Evolutionary conservation across 208 protist species (phyloP), one percentile per base, ranked within the genome.

Genomic region (Leishmania tarentolae): DNA sequence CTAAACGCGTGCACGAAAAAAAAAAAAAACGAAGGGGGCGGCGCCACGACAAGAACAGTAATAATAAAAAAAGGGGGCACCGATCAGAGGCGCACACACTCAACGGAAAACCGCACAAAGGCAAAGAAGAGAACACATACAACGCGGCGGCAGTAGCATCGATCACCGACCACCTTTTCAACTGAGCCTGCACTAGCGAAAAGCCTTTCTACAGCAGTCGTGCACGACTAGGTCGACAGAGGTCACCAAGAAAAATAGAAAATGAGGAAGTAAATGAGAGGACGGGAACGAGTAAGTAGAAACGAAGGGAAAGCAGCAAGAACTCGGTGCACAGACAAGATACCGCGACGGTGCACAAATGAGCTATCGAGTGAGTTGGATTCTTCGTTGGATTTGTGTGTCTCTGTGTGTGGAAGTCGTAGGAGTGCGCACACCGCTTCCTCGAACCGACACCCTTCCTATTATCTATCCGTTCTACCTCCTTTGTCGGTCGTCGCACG

Each of bases 261-360:
- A 66, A 78, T 68, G 50, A n/a, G 57, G 57, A 65, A 66, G 76
- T 31, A 74, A 79, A 75, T 44, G 44, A 65, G 40, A 31, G 44
- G n/a, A 57, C 15, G 53, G 31, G 66, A 76, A 52, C 42, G 37
- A 70, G 47, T 76, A 15, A 35, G 35, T 7, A 63, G 21, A 63
- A 42, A 31, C 2, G 21, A 77, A 37, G 28, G 66, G 50, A 61
- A 37, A 56, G 71, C 71, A 75, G 31, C n/a, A 9, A 42, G 3
- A 24, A 19, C 57, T n/a, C 1, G 17, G 44, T 72, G 42, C 7
- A n/a, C 47, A 24, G 42, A 72, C 21, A n/a, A 72, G 19, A 37
- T 35, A 31, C 42, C 19, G 52, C 68, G 35, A 8, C 17, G 9
- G 68, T 24, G 15, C 68, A 9, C 68, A 31, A 72, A 21, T 0